Base-by-base conservation (phyloP, 2,329 filamentous ascomycete genomes). In the Coniella lustricola region DNA sequence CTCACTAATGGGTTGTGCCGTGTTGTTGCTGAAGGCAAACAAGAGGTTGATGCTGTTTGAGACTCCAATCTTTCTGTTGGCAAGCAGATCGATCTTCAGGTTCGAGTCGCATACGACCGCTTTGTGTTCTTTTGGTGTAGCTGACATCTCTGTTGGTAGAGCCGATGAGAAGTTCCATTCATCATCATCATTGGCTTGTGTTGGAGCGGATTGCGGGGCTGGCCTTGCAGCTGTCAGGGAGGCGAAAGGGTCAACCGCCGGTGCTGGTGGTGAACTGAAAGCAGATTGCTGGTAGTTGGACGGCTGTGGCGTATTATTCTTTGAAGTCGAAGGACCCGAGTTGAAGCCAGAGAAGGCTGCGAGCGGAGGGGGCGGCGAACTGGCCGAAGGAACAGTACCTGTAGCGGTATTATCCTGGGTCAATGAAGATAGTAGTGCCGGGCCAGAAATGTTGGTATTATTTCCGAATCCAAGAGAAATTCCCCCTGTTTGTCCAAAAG, bases 161-260 rank as follows among this genome's bases (percentile, higher is more conserved):
- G 91, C 84, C 0, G 91, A 97, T 3, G 87, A 82, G 64, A 97
- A 97, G 20, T 82, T 86, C 90, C 91, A 97, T 61, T 97, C 91
- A 55, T 97, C 91, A 44, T 96, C 91, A 39, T 87, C 81, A 44
- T 71, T 72, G 7, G 69, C 60, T 8, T 59, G 55, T 3, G 60
- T 34, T 0, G 64, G 63, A 8, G 62, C 44, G 4, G 68, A 58
- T 46, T 68, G 68, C 9, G 49, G 17, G 5, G 59, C 56, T 44
- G 67, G 64, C n/a, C 64, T 63, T 4, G 69, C 57, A 2, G 69
- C 64, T 14, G 67, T 62, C 7, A 81, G 69, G 12, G 72, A 69
- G 1, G 75, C 74, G 53, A 81, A 80, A 2, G 77, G 77, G 48
- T 79, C 76, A 14, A 65, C 61, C 3, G 68, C 57, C 17, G 66